Evolutionary conservation across 139 green algal genomes (phyloP), one percentile per base, ranked within the genome.

Genomic region (Tetradesmus lagerheimii): DNA sequence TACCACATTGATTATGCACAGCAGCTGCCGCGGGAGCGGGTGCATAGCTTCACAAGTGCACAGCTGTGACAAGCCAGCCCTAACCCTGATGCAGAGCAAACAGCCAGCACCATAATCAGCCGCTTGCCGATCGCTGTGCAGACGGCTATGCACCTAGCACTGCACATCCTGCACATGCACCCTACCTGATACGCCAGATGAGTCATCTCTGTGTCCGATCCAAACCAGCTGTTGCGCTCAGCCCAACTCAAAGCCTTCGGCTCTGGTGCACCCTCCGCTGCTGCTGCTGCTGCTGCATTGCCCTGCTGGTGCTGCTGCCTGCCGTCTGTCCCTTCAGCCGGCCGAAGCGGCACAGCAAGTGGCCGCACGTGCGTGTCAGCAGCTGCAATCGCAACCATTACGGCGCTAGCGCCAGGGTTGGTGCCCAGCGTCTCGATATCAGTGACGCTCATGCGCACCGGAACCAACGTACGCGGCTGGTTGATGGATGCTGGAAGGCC

Each of bases 161-260:
- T 50, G 43, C 43, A 50, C 43, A 50, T 50, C 43, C 4, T 8
- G 43, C 47, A 23, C 47, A 11, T 14, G 12, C 1, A 23, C 47
- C 41, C 16, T n/a, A 89, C 84, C 84, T 89, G 29, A 25, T 90
- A 90, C 29, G 86, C 86, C 20, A 80, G 37, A 35, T 62, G 38
- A 23, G 86, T 90, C 86, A 90, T 90, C 23, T 78, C 88, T 41
- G 64, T 29, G n/a, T 91, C 88, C 9, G 67, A 41, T 9, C 88
- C 88, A 80, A 91, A 91, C 88, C 88, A 91, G 2, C 31, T 37
- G 43, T 91, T 91, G 18, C 80, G 67, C 38, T 88, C 41, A 50
- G 88, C 88, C 88, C 88, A 91, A 1, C 25, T 31, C 16, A 91
- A 23, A 3, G 88, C 88, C 57, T 88, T 78, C 9, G 81, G 80